phyloP scores from a whole-genome alignment of 305 asterid species.

The Fraxinus nigra region DNA sequence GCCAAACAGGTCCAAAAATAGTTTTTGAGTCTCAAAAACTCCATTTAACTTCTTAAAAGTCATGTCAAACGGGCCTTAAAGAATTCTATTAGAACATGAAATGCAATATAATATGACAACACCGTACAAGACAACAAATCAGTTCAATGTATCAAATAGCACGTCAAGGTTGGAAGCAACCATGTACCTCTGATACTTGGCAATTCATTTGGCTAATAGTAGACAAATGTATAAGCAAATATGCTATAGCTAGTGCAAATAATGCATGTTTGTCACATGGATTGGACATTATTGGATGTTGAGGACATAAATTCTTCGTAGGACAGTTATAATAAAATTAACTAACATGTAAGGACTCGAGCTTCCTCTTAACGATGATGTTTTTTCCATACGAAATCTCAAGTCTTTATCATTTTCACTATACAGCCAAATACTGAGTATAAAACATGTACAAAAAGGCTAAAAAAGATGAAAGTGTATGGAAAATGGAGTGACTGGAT shows the following conservation, averaged over 20 bases:
- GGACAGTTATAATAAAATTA: neutral
- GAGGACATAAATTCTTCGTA: too few species aligned
- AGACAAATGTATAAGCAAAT: conserved; percentile 30
- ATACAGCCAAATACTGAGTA: neutral
- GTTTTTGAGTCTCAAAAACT: too few species aligned
- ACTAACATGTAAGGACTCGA: neutral
- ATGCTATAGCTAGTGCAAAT: conserved; percentile 40
- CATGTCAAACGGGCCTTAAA: neutral
- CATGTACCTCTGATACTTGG: neutral
- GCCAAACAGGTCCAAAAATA: too few species aligned
- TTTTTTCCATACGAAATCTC: neutral
- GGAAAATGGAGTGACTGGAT: conserved; percentile 49
- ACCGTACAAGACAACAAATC: neutral
- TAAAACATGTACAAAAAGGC: neutral
- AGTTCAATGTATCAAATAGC: neutral
- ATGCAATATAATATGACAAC: neutral
- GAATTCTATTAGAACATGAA: neutral
- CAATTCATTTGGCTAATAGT: conserved; percentile 18
- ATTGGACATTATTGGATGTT: neutral
- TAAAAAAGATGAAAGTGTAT: conserved; percentile 18
- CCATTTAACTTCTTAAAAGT: neutral
- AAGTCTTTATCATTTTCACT: neutral
- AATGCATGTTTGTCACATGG: neutral
- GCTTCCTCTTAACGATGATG: neutral
- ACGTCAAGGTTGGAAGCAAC: neutral